phyloP scores from a whole-genome alignment of 768 basidiomycete species.

The Leucosporidium yakuticum region DNA sequence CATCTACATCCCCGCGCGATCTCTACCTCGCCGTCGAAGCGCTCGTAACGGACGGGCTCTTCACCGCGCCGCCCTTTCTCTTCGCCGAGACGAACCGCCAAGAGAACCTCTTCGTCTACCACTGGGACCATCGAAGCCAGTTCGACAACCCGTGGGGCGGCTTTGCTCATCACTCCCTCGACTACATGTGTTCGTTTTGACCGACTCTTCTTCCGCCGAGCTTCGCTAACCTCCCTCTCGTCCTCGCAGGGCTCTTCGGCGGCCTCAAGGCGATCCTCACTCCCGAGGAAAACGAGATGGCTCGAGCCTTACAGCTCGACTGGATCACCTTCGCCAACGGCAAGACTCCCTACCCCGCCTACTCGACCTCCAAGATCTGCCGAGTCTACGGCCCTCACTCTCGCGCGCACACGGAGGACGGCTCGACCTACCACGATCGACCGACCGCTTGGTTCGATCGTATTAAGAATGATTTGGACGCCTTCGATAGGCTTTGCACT shows the following conservation, averaged over 20 bases:
- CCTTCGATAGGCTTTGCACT: neutral
- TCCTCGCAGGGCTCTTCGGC: neutral
- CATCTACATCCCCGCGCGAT: neutral
- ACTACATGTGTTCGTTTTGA: conserved; percentile 24
- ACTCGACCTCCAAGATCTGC: conserved; percentile 3
- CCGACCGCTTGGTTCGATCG: neutral
- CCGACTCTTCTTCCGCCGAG: neutral
- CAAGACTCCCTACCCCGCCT: conserved; percentile 15
- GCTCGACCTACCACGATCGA: neutral
- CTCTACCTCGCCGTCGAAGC: neutral
- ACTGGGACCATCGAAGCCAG: conserved; percentile 21
- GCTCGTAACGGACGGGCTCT: conserved; percentile 16
- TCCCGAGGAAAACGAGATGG: neutral
- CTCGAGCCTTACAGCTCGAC: conserved; percentile 2
- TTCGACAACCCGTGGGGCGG: conserved; percentile 28
- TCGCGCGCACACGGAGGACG: neutral
- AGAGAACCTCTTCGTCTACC: conserved; percentile 13
- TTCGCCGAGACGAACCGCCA: conserved; percentile 12
- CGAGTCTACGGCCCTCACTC: conserved; percentile 7
- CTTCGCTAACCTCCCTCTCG: neutral
- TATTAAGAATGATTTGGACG: neutral
- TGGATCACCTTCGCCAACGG: conserved; percentile 29
- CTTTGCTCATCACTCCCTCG: conserved; percentile 23
- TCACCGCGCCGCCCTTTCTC: conserved; percentile 21
- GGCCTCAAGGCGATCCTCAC: conserved; percentile 5